Base-by-base conservation (phyloP, 148 eudicot species). In the Tetragonia tetragonoides region DNA sequence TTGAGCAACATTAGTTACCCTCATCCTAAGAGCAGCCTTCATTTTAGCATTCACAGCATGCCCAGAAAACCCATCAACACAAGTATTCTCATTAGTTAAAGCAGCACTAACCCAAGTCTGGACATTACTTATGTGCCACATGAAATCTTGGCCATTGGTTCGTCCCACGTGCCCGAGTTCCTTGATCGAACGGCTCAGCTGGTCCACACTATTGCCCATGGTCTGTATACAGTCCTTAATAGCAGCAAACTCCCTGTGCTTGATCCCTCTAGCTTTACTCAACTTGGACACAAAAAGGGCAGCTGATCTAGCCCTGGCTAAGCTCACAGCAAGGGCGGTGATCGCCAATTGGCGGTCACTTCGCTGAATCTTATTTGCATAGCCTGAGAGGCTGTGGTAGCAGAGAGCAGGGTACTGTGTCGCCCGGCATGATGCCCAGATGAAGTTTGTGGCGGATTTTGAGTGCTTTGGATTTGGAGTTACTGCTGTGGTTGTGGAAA, bases 41-140 rank as follows among this genome's bases (percentile, higher is more conserved):
- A 89, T 23, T 10, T 74, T 67, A 4, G 84, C 91, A 44, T 79
- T 66, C 74, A 72, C 40, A 11, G 23, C 39, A 46, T 60, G 59
- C 14, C 70, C 84, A 3, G 81, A 41, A 54, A 91, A 83, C 64
- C 92, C 95, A 34, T 83, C 92, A 37, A 85, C 47, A 66, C 95
- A 91, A 69, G 89, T 89, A 75, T 83, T 81, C 21, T 72, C 78
- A 64, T 87, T 83, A 42, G 95, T 91, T 20, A 89, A 64, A 1
- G 95, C 91, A 24, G 91, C 79, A 75, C 95, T 85, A 14, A 89
- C 95, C 95, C 92, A 91, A 2, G 91, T 91, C 77, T 91, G 85
- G 47, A 87, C 87, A 61, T 89, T 87, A 79, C 87, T 89, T 75
- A 85, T 79, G 42, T 84, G 90, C 90, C 89, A 89, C 85, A 39